Percentiles rank a stretch among this genome's conserved stretches.
Conservation (phyloP, 805 yeast species). For the Cyberlindnera sargentensis region DNA sequence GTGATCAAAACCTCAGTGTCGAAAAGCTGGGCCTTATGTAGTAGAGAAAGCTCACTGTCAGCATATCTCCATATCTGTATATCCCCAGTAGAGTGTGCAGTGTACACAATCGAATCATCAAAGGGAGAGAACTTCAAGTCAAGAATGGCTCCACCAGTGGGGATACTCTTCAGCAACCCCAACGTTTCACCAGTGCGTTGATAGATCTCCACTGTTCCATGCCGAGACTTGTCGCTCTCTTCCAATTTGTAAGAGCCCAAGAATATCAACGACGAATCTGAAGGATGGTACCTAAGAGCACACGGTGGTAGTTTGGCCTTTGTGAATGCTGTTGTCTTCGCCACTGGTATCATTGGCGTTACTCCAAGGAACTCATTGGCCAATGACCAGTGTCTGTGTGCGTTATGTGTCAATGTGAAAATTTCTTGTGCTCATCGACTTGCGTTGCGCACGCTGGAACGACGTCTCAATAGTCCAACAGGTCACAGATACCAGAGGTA, state of each 20-base stretch:
- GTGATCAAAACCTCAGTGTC: slow-evolving; percentile 51
- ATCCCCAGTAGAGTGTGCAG: slow-evolving; percentile 81
- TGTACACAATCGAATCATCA: slow-evolving; percentile 39
- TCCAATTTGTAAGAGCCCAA: slow-evolving; percentile 81
- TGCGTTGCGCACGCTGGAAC: too few relatives aligned
- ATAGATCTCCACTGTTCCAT: slow-evolving; percentile 53
- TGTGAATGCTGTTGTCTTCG: slow-evolving; percentile 20
- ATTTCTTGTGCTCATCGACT: too few relatives aligned
- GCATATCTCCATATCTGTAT: slow-evolving; percentile 53
- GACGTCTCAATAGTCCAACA: too few relatives aligned
- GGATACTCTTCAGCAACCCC: slow-evolving; percentile 13
- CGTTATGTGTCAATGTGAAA: too few relatives aligned
- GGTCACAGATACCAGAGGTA: too few relatives aligned
- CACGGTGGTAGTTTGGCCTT: slow-evolving; percentile 75
- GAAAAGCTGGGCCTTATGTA: slow-evolving; percentile 37
- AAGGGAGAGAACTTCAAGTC: slow-evolving; percentile 67
- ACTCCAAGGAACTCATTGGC: not conserved
- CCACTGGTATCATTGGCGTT: not conserved
- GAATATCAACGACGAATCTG: slow-evolving; percentile 39
- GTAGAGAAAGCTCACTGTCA: slow-evolving; percentile 3
- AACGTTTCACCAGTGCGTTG: slow-evolving; percentile 13
- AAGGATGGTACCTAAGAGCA: slow-evolving; percentile 55
- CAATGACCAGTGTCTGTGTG: too few relatives aligned
- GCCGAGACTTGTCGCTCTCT: slow-evolving; percentile 46
- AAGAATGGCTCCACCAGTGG: slow-evolving; percentile 58